Evolutionary conservation across 164 flowering plant genomes (phyloP).

Genomic region (Paratinospora sagittata): DNA sequence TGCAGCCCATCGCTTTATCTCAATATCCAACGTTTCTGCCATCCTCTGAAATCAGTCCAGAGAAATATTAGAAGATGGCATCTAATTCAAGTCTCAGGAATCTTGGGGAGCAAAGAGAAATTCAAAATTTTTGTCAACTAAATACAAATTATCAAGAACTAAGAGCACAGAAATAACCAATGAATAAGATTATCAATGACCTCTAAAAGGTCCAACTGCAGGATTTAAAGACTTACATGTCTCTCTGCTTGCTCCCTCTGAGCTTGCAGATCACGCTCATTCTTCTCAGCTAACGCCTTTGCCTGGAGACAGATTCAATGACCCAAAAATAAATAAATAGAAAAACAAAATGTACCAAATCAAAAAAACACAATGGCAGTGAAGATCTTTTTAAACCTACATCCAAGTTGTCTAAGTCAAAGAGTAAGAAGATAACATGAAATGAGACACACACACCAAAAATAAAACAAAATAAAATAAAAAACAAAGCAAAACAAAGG

Average conservation of each 20-base stretch:
- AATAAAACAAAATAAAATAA: background rate
- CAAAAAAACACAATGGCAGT: background rate
- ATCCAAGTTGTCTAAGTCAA: background rate
- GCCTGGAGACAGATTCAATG: conserved; percentile 35
- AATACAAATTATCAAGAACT: background rate
- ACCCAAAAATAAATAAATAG: background rate
- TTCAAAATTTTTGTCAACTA: background rate
- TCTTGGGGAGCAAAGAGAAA: background rate
- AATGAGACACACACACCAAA: background rate
- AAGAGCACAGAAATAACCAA: background rate
- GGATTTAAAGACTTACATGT: conserved; percentile 37
- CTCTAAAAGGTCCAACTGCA: background rate
- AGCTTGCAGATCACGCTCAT: conserved; percentile 65
- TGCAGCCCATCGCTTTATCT: conserved; percentile 87
- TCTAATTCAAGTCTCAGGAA: background rate
- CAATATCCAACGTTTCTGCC: conserved; percentile 59
- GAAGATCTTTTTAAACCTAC: background rate
- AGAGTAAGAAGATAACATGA: background rate
- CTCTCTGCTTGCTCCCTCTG: conserved; percentile 85
- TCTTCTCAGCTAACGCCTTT: conserved; percentile 82
- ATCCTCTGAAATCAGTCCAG: conserved; percentile 49
- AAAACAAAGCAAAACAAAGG: too few relatives aligned
- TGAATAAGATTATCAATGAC: background rate
- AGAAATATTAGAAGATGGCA: background rate
- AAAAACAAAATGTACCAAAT: background rate